Evolutionary conservation across 768 basidiomycete genomes (phyloP).

Genomic region (Rhizopogon rudus): DNA sequence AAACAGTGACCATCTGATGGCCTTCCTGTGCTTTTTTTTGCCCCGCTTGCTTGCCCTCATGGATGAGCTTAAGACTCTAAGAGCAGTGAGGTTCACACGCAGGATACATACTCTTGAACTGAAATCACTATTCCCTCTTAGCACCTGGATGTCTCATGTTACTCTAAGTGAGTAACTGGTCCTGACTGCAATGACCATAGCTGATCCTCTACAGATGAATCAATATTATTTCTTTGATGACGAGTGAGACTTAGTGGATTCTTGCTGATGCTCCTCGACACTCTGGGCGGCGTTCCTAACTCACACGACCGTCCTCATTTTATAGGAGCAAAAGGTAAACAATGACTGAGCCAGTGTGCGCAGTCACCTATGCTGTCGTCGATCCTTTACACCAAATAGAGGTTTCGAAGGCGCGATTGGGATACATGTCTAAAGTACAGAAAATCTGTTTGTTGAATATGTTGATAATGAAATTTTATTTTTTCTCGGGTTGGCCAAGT

Average conservation of each 20-base stretch:
- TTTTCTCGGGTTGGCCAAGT: constrained; percentile 67
- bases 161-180: constrained; percentile 12
- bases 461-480: constrained; percentile 21
- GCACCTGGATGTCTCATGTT: not conserved
- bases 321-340: constrained; percentile 74
- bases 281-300: constrained; percentile 79
- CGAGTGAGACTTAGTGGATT: not conserved
- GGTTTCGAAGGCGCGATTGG: constrained; percentile 32
- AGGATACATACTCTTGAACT: constrained; percentile 31
- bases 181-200: not conserved
- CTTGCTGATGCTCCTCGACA: constrained; percentile 76
- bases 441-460: not conserved
- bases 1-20: constrained; percentile 20
- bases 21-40: constrained; percentile 34
- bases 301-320: constrained; percentile 93
- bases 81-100: constrained; percentile 47
- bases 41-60: constrained; percentile 29
- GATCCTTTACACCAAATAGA: constrained; percentile 21
- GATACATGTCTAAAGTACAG: constrained; percentile 14
- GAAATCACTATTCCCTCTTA: not conserved
- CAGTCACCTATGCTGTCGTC: constrained; percentile 32
- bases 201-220: not conserved
- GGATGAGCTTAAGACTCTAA: constrained; percentile 20
- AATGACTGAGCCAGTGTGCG: constrained; percentile 18
- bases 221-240: not conserved